Base-by-base conservation (phyloP, 2,329 filamentous ascomycete genomes). In the Cephalotrichum gorgonifer region DNA sequence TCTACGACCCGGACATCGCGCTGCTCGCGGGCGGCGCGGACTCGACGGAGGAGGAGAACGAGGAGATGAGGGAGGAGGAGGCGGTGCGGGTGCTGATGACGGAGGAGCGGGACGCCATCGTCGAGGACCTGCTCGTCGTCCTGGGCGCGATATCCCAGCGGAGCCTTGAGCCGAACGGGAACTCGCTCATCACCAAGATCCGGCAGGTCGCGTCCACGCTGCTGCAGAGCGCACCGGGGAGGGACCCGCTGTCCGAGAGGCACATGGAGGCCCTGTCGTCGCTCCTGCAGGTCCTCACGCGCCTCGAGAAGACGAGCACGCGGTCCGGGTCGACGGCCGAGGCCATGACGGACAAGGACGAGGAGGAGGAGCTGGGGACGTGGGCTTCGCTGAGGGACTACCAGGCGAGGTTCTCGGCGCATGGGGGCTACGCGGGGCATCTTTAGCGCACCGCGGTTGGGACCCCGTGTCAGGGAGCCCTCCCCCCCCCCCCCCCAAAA, bases 321-420 rank as follows among this genome's bases (percentile, higher is more conserved):
- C 55, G 56, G 22, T 55, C 60, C 44, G 59, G 60, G 50, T 54
- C 66, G 2, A 61, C 63, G 26, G 60, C 51, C 54, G 59, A 53
- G 44, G 58, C 60, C 31, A 74, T 71, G 73, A 74, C 69, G 51
- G 62, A 60, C 15, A 66, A 86, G 54, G 79, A 83, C 35, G 87
- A 93, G 56, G 86, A 91, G 58, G 78, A 84, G 47, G 87, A 93
- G 63, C 64, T 93, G 55, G 73, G 79, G 20, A 75, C 80, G 51
- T 95, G 88, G 88, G 84, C 85, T 0, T 86, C 86, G 60, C 65
- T 95, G 54, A 75, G 86, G 51, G 85, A 91, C 47, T 86, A 86
- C 55, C 88, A 94, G 64, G 65, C 83, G 53, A 80, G 82, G 50
- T 87, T 89, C 78, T 17, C 81, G 8, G 76, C 81, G 49, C 75